Base-by-base conservation (phyloP, 2,329 filamentous ascomycete genomes). In the Zalaria sp. region DNA sequence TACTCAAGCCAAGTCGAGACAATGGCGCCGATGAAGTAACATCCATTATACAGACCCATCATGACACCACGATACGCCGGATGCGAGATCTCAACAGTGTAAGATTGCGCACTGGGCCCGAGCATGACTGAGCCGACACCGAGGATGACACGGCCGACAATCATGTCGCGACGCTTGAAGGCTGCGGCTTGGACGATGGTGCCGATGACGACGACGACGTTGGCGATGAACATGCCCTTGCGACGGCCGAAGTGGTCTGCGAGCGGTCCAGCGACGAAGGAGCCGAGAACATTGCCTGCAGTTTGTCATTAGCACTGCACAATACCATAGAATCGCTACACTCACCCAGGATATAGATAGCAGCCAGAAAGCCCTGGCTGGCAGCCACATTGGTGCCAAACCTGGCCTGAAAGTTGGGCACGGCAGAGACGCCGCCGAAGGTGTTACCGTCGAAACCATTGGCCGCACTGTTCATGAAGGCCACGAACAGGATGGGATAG, bases 121-220 rank as follows among this genome's bases (percentile, higher is more conserved):
- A 32, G 29, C 29, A 32, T 32, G 29, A 32, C 29, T 7, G 29
- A 32, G 34, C 77, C 77, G 46, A 79, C 78, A 41, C 76, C 76
- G 3, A 79, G 67, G 18, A 79, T 57, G 57, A 79, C 78, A 27
- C 74, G 68, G n/a, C 74, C 74, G 35, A 67, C 72, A 56, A 79
- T 72, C 56, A 79, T 77, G 44, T 71, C 66, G 6, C 57, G 61
- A 2, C 66, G 60, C 36, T 60, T 62, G 39, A 63, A 51, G 29
- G 68, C 63, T 6, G 71, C 63, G 3, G 63, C 63, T 51, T 73
- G 68, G 26, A 76, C 50, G 38, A 69, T 61, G 3, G 66, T 65
- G 5, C 69, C 69, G 37, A 70, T 45, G 36, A 72, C 52, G 79
- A 85, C 49, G 81, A 89, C 53, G 75, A 81, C 50, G 69, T 68